phyloP scores from a whole-genome alignment of 2,329 filamentous ascomycete genomes.

The Tolypocladium pustulatum region DNA sequence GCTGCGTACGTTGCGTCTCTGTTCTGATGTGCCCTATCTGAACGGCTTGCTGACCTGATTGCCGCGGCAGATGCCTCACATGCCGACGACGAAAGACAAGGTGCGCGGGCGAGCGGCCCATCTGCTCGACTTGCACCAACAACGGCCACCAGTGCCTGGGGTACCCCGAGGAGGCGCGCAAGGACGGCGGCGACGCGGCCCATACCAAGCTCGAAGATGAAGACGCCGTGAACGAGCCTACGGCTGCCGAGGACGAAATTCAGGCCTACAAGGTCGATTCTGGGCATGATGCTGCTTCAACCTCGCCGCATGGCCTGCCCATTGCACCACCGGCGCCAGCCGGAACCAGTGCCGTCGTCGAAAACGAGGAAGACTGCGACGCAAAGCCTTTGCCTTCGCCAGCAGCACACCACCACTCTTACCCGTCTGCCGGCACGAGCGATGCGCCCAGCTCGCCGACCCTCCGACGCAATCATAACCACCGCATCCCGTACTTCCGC shows the following conservation, averaged over 20 bases:
- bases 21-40: not conserved
- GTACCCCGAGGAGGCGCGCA: conserved; percentile 46
- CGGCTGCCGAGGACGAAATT: not conserved
- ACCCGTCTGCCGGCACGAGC: conserved; percentile 8
- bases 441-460: conserved; percentile 27
- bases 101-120: conserved; percentile 62
- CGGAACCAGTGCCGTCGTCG: conserved; percentile 5
- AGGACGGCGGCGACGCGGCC: conserved; percentile 21
- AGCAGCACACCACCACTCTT: conserved; percentile 4
- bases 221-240: not conserved
- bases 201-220: conserved; percentile 12
- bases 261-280: not conserved
- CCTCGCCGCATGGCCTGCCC: not conserved
- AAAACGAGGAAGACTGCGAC: conserved; percentile 14
- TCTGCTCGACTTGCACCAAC: conserved; percentile 62
- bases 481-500: conserved; percentile 76
- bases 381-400: conserved; percentile 7
- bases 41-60: not conserved
- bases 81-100: conserved; percentile 68
- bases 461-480: conserved; percentile 40
- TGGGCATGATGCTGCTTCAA: not conserved
- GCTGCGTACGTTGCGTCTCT: conserved; percentile 50
- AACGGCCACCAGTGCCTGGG: conserved; percentile 61
- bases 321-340: not conserved
- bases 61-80: conserved; percentile 48